Conservation (phyloP, 176 grass and related monocot species). For the Typha latifolia region DNA sequence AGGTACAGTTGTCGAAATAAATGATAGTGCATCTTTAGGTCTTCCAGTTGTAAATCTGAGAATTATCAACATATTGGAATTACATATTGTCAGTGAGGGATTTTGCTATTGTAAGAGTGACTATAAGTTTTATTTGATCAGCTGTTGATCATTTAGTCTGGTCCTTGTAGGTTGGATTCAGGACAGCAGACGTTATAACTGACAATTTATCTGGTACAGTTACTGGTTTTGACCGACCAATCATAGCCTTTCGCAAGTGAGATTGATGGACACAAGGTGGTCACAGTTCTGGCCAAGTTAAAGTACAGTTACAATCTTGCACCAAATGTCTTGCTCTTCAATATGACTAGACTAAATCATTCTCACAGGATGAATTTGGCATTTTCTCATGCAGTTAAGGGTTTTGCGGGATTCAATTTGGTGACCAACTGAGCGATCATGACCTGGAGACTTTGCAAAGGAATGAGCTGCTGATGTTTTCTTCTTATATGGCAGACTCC, state of each 20-base stretch:
- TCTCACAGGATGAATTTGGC: no score
- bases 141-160: neutral
- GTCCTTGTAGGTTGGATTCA: conserved; percentile 74
- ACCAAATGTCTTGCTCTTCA: no score
- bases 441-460: no score
- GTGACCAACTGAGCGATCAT: no score
- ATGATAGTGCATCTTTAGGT: no score
- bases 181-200: conserved; percentile 60
- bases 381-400: no score
- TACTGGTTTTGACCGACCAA: conserved; percentile 73
- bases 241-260: conserved; percentile 75
- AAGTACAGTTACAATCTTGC: no score
- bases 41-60: neutral
- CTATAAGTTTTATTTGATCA: conserved; percentile 6
- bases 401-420: no score
- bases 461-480: no score
- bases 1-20: conserved; percentile 32
- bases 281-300: neutral
- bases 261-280: neutral
- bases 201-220: conserved; percentile 45
- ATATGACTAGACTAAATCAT: no score
- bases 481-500: no score
- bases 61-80: neutral
- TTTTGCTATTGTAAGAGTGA: neutral
- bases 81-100: neutral